These are phyloP conservation scores for Ophiosphaerella narmari DNA, from an alignment of 2,329 filamentous ascomycete species.

Conservation along the genomic window DNA sequence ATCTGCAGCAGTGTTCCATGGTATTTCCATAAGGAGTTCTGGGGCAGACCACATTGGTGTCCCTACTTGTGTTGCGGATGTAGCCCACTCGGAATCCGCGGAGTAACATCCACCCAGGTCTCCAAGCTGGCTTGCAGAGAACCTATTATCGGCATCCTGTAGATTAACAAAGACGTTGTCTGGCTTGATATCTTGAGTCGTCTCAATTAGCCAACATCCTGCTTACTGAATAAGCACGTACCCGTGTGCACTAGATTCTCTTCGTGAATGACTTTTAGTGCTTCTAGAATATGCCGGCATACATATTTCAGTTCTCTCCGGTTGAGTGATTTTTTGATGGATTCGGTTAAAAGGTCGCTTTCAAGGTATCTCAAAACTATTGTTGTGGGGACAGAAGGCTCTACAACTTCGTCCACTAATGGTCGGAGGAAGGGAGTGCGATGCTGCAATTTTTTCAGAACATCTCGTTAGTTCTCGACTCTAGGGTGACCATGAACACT, in stretches of 20 bases:
- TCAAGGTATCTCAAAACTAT: constrained; percentile 29
- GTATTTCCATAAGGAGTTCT: constrained; percentile 31
- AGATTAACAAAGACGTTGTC: constrained; percentile 47
- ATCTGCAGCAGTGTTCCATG: constrained; percentile 46
- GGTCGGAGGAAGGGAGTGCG: constrained; percentile 24
- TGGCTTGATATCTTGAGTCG: constrained; percentile 35
- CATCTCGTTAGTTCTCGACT: constrained; percentile 29
- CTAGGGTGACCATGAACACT: constrained; percentile 23
- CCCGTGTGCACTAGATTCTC: constrained; percentile 30
- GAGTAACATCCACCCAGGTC: constrained; percentile 38
- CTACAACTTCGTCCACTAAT: constrained; percentile 30
- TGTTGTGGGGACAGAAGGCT: constrained; percentile 19
- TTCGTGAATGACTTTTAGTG: constrained; percentile 26
- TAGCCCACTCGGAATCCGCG: constrained; percentile 21
- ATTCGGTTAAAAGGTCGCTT: constrained; percentile 17
- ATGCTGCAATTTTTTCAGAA: constrained; percentile 26
- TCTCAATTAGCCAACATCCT: background rate
- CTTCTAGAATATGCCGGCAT: constrained; percentile 19
- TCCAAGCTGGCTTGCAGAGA: constrained; percentile 41
- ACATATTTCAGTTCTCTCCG: constrained; percentile 25
- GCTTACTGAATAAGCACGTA: constrained; percentile 2
- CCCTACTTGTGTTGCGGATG: constrained; percentile 35
- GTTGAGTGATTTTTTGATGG: constrained; percentile 15
- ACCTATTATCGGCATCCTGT: constrained; percentile 27
- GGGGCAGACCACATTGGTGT: constrained; percentile 46